phyloP scores from a whole-genome alignment of 202 grass and related monocot species.

The Zizania palustris region DNA sequence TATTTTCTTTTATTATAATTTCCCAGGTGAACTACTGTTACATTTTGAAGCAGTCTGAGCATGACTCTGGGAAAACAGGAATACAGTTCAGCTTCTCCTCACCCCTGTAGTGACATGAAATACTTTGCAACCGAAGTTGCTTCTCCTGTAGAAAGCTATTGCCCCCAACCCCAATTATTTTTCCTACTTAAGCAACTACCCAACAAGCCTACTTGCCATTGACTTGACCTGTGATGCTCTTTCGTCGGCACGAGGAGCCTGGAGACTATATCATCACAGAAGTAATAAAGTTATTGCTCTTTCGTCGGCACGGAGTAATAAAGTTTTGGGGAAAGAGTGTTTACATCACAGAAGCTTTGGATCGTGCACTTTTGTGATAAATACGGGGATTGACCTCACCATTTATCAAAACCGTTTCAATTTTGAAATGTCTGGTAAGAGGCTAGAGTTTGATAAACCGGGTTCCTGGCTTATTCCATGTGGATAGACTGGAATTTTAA shows the following conservation, averaged over 20 bases:
- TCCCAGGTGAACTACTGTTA: constrained; percentile 93
- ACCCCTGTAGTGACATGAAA: constrained; percentile 51
- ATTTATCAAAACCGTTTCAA: too few relatives aligned
- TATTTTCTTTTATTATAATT: background rate
- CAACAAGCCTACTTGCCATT: constrained; percentile 22
- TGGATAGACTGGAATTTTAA: too few relatives aligned
- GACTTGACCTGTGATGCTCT: background rate
- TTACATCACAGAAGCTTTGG: too few relatives aligned
- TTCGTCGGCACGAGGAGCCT: constrained; percentile 27
- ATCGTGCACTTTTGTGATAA: too few relatives aligned
- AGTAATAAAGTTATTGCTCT: background rate
- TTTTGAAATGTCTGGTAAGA: too few relatives aligned
- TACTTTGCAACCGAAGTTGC: background rate
- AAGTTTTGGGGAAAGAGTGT: too few relatives aligned
- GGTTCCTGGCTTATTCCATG: too few relatives aligned
- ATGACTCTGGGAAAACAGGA: constrained; percentile 79
- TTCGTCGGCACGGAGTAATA: background rate
- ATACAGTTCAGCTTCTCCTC: constrained; percentile 97
- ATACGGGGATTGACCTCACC: too few relatives aligned
- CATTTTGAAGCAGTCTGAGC: constrained; percentile 83
- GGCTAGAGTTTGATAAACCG: too few relatives aligned
- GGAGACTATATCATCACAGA: background rate
- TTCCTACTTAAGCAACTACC: constrained; percentile 28
- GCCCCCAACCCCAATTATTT: background rate
- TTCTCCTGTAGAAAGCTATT: background rate